These are phyloP conservation scores for Houttuynia cordata DNA, from an alignment of 164 flowering plant genomes.

Conservation along the genomic window DNA sequence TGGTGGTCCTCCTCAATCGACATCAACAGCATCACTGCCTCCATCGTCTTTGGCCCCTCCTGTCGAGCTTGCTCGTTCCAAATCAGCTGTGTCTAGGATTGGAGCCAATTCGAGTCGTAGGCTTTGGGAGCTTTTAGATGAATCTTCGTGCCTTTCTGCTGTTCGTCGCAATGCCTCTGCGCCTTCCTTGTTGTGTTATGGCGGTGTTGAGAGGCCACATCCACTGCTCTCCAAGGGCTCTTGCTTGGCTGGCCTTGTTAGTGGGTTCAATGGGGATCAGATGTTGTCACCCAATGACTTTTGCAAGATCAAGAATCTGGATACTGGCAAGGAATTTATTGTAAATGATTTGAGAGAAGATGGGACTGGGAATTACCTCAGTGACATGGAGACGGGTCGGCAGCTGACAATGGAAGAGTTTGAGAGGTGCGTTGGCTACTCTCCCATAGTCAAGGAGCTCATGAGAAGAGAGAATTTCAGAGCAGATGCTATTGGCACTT, in stretches of 20 bases:
- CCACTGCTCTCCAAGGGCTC: conserved; percentile 9
- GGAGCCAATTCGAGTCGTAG: not conserved
- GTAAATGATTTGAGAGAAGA: conserved; percentile 31
- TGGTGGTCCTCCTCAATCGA: not conserved
- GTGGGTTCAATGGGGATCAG: not conserved
- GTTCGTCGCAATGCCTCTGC: conserved; percentile 38
- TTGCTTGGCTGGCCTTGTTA: conserved; percentile 4
- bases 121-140: not conserved
- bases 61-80: conserved; percentile 1
- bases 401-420: conserved; percentile 80
- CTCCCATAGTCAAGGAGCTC: conserved; percentile 79
- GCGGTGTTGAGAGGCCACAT: not conserved
- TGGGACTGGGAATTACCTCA: conserved; percentile 68
- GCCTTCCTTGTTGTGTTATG: conserved; percentile 11
- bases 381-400: conserved; percentile 75
- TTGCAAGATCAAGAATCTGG: conserved; percentile 60
- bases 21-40: not conserved
- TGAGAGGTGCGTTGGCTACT: conserved; percentile 67
- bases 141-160: conserved; percentile 6
- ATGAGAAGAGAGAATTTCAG: conserved; percentile 50
- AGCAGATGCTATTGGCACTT: not conserved
- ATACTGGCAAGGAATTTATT: conserved; percentile 80
- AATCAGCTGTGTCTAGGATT: not conserved
- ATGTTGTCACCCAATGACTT: conserved; percentile 8
- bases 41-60: not conserved